A percentile compares a stretch with the other conserved stretches of the same genome.
These are phyloP conservation scores for Lotus japonicus DNA, from an alignment of 306 rosid genomes.

Conservation along the genomic window DNA sequence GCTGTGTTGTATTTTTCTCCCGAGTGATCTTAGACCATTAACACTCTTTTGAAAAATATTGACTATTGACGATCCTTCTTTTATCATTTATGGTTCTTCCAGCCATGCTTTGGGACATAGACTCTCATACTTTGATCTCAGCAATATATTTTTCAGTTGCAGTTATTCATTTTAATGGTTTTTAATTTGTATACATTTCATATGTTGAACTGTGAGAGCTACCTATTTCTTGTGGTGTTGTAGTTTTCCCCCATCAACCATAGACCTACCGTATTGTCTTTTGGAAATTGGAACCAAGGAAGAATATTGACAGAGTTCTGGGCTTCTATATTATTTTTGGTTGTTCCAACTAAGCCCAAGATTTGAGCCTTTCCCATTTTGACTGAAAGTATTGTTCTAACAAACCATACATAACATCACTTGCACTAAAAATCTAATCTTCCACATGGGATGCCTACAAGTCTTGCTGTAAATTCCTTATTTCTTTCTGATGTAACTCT, in stretches of 20 bases:
- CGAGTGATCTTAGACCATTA: neutral
- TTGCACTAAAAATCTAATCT: neutral
- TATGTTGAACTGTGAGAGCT: neutral
- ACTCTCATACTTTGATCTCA: neutral
- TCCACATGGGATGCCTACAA: neutral
- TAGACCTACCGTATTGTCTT: neutral
- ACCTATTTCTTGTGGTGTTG: neutral
- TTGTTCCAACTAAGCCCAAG: too few species aligned
- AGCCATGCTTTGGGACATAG: neutral
- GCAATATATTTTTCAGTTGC: neutral
- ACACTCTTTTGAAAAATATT: neutral
- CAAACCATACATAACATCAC: neutral
- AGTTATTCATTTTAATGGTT: neutral
- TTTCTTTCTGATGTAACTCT: neutral
- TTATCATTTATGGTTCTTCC: conserved; percentile 7
- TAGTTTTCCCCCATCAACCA: neutral
- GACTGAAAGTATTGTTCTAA: neutral
- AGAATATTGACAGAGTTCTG: too few species aligned
- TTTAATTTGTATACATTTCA: neutral
- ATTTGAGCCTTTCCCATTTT: neutral
- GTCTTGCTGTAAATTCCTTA: neutral
- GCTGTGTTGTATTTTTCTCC: conserved; percentile 1
- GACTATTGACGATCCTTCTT: neutral
- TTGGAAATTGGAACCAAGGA: too few species aligned
- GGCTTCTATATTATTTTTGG: too few species aligned